Conservation (phyloP, 306 rosid species). For the Acacia melanoxylon region DNA sequence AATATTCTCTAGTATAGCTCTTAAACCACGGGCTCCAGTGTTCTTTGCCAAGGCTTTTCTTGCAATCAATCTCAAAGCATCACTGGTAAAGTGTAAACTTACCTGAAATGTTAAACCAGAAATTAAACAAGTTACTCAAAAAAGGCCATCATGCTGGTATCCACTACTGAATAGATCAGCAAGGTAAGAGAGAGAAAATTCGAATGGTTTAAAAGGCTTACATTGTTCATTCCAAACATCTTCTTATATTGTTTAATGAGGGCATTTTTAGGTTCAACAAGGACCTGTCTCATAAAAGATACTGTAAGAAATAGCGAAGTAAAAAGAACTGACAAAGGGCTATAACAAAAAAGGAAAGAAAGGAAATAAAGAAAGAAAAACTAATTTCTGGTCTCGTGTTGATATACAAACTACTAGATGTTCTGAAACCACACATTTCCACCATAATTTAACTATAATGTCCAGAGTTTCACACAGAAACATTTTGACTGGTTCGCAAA, state of each 20-base stretch:
- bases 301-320: conserved; percentile 14
- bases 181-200: conserved; percentile 8
- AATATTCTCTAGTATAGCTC: conserved; percentile 65
- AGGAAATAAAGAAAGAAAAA: not conserved
- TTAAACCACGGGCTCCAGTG: conserved; percentile 76
- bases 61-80: conserved; percentile 64
- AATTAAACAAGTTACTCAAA: conserved; percentile 17
- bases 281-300: conserved; percentile 46
- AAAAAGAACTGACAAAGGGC: not conserved
- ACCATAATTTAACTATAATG: not conserved
- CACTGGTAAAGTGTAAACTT: conserved; percentile 53
- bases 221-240: conserved; percentile 73
- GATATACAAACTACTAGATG: not conserved
- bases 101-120: conserved; percentile 47
- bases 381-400: not conserved
- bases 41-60: conserved; percentile 70
- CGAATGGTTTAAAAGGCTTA: conserved; percentile 37
- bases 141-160: not conserved
- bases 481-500: not conserved
- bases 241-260: conserved; percentile 69
- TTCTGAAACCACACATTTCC: not conserved
- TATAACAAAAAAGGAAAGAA: not conserved
- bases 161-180: not conserved
- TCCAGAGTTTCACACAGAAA: not conserved
- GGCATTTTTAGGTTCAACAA: conserved; percentile 71